phyloP scores from a whole-genome alignment of 305 asterid species.

The Lippia alba region DNA sequence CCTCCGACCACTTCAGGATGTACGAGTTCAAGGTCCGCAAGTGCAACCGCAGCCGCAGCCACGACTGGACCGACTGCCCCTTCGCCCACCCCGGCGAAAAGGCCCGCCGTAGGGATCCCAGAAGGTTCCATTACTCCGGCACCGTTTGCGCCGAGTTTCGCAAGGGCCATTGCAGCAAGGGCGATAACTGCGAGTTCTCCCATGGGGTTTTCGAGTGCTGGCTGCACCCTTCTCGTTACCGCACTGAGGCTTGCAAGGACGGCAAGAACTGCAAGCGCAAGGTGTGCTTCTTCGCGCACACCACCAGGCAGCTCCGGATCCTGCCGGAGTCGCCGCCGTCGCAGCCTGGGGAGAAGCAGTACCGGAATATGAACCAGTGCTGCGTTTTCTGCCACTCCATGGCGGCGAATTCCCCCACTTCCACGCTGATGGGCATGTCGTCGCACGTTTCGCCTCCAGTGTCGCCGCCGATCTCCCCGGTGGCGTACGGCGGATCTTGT shows the following conservation, averaged over 20 bases:
- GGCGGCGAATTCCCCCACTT: constrained; percentile 54
- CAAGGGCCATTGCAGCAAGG: constrained; percentile 61
- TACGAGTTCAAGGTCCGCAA: constrained; percentile 84
- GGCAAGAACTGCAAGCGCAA: constrained; percentile 80
- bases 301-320: constrained; percentile 74
- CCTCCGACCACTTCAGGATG: constrained; percentile 81
- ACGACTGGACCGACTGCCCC: constrained; percentile 96
- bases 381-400: constrained; percentile 65
- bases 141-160: constrained; percentile 76
- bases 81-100: constrained; percentile 91
- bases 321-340: constrained; percentile 45
- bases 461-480: constrained; percentile 61
- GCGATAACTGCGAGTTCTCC: constrained; percentile 75
- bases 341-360: constrained; percentile 33
- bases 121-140: constrained; percentile 66
- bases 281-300: constrained; percentile 81
- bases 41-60: constrained; percentile 85
- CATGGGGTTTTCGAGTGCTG: constrained; percentile 89
- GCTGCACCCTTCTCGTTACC: constrained; percentile 80
- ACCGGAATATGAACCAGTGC: constrained; percentile 45
- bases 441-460: constrained; percentile 47
- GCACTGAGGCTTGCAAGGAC: constrained; percentile 86
- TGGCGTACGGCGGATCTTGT: constrained; percentile 26
- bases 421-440: constrained; percentile 60
- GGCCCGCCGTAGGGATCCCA: constrained; percentile 83